Percentiles rank a stretch among this genome's conserved stretches.
Evolutionary conservation across 768 basidiomycete species (phyloP).

Genomic region (Lenzites betulinus): DNA sequence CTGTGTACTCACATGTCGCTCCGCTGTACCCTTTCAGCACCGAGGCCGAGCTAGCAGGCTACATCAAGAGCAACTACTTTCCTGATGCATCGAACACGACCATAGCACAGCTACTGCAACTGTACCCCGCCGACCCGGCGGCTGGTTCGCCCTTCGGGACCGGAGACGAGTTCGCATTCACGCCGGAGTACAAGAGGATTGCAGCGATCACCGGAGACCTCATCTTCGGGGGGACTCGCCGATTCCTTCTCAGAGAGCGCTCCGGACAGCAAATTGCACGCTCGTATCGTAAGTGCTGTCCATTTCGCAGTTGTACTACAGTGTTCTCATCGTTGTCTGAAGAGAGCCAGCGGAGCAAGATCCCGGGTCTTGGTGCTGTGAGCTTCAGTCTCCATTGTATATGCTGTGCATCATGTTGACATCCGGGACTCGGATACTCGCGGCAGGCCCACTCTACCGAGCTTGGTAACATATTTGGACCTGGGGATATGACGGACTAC

Average conservation of each 20-base stretch:
- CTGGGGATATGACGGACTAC: slow-evolving; percentile 47
- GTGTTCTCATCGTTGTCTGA: background rate
- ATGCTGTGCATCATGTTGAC: background rate
- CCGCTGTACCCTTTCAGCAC: background rate
- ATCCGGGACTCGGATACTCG: too few species aligned
- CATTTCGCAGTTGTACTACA: background rate
- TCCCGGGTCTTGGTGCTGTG: slow-evolving; percentile 6
- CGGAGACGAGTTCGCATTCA: slow-evolving; percentile 43
- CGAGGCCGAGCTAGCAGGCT: background rate
- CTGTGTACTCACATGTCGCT: background rate
- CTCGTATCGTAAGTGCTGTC: slow-evolving; percentile 36
- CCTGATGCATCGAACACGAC: slow-evolving; percentile 19
- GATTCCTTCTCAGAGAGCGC: slow-evolving; percentile 37
- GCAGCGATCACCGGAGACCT: slow-evolving; percentile 41
- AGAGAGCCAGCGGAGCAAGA: slow-evolving; percentile 6
- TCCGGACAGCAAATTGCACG: slow-evolving; percentile 36
- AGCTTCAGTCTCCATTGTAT: background rate
- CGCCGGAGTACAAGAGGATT: slow-evolving; percentile 39
- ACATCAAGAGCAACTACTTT: slow-evolving; percentile 4
- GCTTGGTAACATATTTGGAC: slow-evolving; percentile 43
- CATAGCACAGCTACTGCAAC: slow-evolving; percentile 16
- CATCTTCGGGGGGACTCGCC: slow-evolving; percentile 37
- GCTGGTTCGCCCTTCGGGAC: slow-evolving; percentile 59
- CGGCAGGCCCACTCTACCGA: slow-evolving; percentile 50
- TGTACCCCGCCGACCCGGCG: slow-evolving; percentile 35